Evolutionary conservation across 2,329 filamentous ascomycete genomes (phyloP), one percentile per base, ranked within the genome.

Genomic region (Orbilia oligospora): DNA sequence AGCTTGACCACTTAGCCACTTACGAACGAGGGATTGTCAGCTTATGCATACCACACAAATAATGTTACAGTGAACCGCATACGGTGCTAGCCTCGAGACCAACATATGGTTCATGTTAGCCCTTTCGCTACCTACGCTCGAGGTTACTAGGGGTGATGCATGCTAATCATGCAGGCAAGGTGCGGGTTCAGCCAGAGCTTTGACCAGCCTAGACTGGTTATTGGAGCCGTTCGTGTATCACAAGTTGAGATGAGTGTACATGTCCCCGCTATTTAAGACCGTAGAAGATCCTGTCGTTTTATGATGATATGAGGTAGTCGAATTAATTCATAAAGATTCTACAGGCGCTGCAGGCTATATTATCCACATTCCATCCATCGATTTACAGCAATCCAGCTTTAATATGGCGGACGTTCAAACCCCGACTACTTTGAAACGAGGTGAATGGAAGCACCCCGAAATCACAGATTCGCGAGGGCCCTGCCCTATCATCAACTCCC

Each of bases 391-490:
- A 41, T n/a, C 10, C n/a, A 61, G 24, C 56, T 24, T 44, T 20
- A n/a, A 2, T 27, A 61, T 61, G 56, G 56, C 38, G 3, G 20
- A 61, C 18, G 20, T n/a, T 10, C 33, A 61, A n/a, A 36, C 36
- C 20, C 56, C 33, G 9, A 10, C 56, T 18, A 36, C 56, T 10
- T 24, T 44, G n/a, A 30, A 73, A 33, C 44, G 36, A 24, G 73
- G 73, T 12, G 67, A 71, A 4, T 77, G 73, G 73, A 71, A 63
- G 30, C 73, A 71, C 18, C 67, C 73, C 4, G 67, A 71, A 20
- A 44, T 71, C 30, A 77, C 73, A 46, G 75, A 79, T 33, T 30
- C 70, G 64, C 69, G 75, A 64, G 55, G 75, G 14, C 75, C 75
- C 8, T 79, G 75, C 27, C 75, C 75, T 4, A 38, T 73, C 22